These are phyloP conservation scores for Aspergillus phoenicis DNA, from an alignment of 2,329 filamentous ascomycete species.

Conservation along the genomic window DNA sequence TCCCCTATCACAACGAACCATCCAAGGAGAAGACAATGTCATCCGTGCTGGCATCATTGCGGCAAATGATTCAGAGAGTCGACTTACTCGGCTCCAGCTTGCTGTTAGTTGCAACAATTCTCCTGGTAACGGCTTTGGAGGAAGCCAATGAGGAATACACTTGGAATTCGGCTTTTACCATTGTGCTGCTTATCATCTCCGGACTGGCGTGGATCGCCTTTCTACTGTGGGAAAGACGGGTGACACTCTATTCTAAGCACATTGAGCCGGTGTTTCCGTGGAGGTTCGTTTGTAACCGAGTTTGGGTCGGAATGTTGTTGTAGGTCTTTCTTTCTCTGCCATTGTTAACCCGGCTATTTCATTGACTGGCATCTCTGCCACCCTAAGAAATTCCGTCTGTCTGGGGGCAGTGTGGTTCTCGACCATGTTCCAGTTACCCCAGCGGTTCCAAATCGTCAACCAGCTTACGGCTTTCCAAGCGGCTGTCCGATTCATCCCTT, in stretches of 20 bases:
- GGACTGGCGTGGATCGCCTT: background rate
- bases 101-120: background rate
- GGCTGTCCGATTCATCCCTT: constrained; percentile 10
- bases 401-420: constrained; percentile 3
- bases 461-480: constrained; percentile 7
- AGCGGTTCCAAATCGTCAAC: constrained; percentile 14
- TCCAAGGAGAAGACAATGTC: background rate
- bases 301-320: constrained; percentile 17
- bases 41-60: background rate
- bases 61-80: background rate
- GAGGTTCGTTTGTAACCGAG: constrained; percentile 16
- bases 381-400: background rate
- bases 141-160: background rate
- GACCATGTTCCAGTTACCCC: constrained; percentile 13
- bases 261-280: constrained; percentile 17
- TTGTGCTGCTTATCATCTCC: background rate
- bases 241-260: background rate
- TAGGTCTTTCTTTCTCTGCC: constrained; percentile 1
- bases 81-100: background rate
- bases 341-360: no score
- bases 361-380: background rate
- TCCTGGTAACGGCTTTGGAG: background rate
- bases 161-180: background rate
- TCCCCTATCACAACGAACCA: background rate
- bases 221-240: background rate